A percentile compares a stretch with the other conserved stretches of the same genome.
Conservation (phyloP, 225 moss, liverwort and hornwort genomes). For the Climacium dendroides region DNA sequence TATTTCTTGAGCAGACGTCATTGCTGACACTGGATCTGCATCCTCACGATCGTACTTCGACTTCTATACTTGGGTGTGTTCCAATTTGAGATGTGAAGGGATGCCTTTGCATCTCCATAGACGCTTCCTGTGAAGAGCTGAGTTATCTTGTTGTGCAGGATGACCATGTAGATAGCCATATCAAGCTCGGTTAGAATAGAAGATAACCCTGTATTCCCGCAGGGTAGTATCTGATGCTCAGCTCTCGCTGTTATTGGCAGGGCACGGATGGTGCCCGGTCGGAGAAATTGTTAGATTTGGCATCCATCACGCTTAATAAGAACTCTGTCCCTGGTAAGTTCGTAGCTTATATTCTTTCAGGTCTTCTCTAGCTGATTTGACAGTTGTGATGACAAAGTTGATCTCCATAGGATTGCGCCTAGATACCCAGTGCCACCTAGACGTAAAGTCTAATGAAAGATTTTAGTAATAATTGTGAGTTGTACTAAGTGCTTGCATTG, state of each 20-base stretch:
- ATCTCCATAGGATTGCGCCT: neutral
- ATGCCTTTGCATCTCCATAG: neutral
- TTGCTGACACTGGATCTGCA: neutral
- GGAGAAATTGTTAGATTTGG: constrained; percentile 65
- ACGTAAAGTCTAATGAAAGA: neutral
- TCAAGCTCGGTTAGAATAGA: neutral
- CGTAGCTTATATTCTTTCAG: neutral
- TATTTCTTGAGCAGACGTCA: neutral
- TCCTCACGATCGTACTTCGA: neutral
- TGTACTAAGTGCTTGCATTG: neutral
- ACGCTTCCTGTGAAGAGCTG: neutral
- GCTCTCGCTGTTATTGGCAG: constrained; percentile 16
- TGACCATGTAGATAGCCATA: neutral
- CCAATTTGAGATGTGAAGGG: neutral
- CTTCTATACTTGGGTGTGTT: neutral
- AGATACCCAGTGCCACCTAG: neutral
- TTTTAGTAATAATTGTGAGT: neutral
- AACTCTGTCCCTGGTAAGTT: constrained; percentile 70
- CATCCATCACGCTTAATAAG: constrained; percentile 79
- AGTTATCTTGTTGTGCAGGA: neutral
- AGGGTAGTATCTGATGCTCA: neutral
- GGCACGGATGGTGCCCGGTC: constrained; percentile 67
- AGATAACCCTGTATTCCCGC: neutral
- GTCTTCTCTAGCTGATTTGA: neutral
- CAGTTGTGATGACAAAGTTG: neutral